These are phyloP conservation scores for Rhytidiadelphus loreus DNA, from an alignment of 225 moss, liverwort and hornwort genomes.

Conservation along the genomic window DNA sequence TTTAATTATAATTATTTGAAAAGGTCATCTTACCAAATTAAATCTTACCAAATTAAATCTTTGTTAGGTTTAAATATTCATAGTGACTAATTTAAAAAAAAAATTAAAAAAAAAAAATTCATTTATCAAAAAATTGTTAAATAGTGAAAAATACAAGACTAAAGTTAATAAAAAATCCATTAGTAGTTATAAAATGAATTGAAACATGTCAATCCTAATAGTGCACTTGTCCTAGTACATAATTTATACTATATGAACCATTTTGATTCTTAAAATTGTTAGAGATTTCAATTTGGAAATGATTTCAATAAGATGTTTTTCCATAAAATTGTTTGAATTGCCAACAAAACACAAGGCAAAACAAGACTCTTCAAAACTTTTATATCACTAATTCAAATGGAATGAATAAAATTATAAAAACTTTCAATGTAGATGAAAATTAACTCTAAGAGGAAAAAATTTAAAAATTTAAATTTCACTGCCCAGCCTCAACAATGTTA, in stretches of 20 bases:
- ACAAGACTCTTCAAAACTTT: background rate
- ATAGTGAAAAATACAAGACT: background rate
- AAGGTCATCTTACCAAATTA: no score
- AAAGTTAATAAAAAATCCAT: rapidly evolving
- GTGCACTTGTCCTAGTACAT: rapidly evolving
- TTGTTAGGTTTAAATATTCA: background rate
- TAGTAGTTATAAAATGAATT: background rate
- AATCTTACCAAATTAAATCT: no score
- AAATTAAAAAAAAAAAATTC: background rate
- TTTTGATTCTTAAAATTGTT: background rate
- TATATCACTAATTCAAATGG: background rate
- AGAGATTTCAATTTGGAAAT: background rate
- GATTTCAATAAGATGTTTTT: background rate
- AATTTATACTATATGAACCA: background rate
- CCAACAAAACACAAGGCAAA: no score
- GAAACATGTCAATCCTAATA: background rate
- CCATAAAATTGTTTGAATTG: background rate
- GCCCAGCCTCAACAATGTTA: no score
- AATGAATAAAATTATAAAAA: background rate
- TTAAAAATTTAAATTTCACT: no score
- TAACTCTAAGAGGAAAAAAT: no score
- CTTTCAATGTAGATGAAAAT: background rate
- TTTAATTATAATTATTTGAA: no score
- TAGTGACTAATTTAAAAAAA: rapidly evolving
- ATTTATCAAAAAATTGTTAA: background rate